Evolutionary conservation across 768 basidiomycete genomes (phyloP).

Genomic region (Amanita thiersii): DNA sequence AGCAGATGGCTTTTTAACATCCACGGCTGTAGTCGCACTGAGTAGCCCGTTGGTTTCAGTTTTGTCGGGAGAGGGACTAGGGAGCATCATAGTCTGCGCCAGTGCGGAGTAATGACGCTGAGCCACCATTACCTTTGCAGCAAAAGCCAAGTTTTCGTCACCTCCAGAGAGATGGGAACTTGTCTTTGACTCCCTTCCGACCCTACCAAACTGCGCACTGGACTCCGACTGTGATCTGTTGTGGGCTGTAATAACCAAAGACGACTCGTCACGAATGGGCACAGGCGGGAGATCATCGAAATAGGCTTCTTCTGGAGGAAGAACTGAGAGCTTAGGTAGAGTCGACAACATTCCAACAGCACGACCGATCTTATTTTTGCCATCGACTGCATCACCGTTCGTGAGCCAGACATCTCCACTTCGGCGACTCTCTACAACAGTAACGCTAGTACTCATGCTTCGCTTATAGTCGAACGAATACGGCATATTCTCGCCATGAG

Average conservation of each 20-base stretch:
- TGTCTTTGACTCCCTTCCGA: slow-evolving; percentile 43
- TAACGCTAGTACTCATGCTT: slow-evolving; percentile 54
- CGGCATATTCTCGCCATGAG: slow-evolving; percentile 34
- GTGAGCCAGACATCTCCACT: slow-evolving; percentile 71
- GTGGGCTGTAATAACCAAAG: slow-evolving; percentile 33
- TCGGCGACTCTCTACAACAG: slow-evolving; percentile 61
- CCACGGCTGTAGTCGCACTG: slow-evolving; percentile 29
- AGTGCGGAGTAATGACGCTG: slow-evolving; percentile 67
- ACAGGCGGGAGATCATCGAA: slow-evolving; percentile 49
- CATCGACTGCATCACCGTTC: slow-evolving; percentile 65
- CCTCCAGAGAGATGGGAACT: slow-evolving; percentile 45
- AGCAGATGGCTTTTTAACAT: slow-evolving; percentile 18
- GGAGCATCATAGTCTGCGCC: slow-evolving; percentile 55
- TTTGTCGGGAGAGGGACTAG: slow-evolving; percentile 34
- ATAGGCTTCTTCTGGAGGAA: slow-evolving; percentile 51
- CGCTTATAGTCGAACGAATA: slow-evolving; percentile 53
- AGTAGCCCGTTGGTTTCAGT: slow-evolving; percentile 23
- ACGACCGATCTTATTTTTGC: slow-evolving; percentile 52
- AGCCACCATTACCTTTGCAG: slow-evolving; percentile 60
- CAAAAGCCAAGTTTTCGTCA: slow-evolving; percentile 43
- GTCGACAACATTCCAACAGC: slow-evolving; percentile 57
- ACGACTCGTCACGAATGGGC: slow-evolving; percentile 45
- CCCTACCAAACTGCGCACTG: slow-evolving; percentile 49
- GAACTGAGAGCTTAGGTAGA: slow-evolving; percentile 59
- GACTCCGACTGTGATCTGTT: slow-evolving; percentile 48